These are phyloP conservation scores for Pugionium cornutum DNA, from an alignment of 345 rosid genomes.

Conservation along the genomic window DNA sequence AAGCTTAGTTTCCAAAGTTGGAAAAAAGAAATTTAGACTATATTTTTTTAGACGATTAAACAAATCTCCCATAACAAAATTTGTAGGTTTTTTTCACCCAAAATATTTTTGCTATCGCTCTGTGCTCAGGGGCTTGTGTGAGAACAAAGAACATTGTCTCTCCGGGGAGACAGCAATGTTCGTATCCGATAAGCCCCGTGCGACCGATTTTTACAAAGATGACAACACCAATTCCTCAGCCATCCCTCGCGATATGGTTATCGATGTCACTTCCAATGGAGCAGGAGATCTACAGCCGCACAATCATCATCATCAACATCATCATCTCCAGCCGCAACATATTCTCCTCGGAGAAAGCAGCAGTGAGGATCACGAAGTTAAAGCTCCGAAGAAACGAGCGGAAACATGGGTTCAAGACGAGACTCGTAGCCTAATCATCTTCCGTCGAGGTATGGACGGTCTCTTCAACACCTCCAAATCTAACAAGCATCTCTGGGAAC, in stretches of 20 bases:
- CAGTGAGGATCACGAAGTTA: constrained; percentile 74
- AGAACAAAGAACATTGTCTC: no score
- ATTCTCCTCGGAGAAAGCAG: constrained; percentile 84
- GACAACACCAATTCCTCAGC: constrained; percentile 50
- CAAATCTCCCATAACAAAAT: no score
- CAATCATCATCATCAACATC: constrained; percentile 42
- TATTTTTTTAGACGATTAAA: no score
- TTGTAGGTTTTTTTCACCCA: no score
- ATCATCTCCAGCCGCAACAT: constrained; percentile 51
- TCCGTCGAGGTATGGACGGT: constrained; percentile 85
- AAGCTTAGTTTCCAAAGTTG: no score
- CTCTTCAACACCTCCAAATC: constrained; percentile 96
- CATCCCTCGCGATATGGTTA: constrained; percentile 67
- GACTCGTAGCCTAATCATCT: constrained; percentile 72
- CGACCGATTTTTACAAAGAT: constrained; percentile 86
- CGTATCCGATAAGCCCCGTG: constrained; percentile 80
- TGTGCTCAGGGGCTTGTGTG: no score
- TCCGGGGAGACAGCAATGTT: constrained; percentile 69
- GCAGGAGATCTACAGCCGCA: constrained; percentile 54
- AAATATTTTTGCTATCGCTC: no score
- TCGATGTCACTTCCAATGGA: constrained; percentile 70
- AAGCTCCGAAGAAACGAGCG: constrained; percentile 93
- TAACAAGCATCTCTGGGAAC: constrained; percentile 96
- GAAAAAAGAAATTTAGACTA: no score
- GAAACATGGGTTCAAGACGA: constrained; percentile 99